Base-by-base conservation (phyloP, 768 basidiomycete species). In the Hericium coralloides region DNA sequence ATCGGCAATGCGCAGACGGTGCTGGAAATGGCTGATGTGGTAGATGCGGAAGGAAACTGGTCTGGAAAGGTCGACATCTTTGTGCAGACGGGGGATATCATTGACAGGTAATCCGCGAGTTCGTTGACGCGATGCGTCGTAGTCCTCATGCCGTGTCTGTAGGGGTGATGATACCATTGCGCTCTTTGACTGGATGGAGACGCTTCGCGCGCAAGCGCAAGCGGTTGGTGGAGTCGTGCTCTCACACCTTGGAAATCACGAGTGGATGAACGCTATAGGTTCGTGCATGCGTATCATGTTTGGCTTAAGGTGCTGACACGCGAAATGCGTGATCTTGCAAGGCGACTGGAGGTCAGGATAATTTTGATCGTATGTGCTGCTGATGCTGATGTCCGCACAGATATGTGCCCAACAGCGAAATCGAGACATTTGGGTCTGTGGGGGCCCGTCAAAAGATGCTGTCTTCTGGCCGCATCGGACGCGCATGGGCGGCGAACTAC, bases 71-170 rank as follows among this genome's bases (percentile, higher is more conserved):
- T 87, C 1, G 89, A 93, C 66, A 83, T 87, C 49, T 85, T 98
- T 57, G 93, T 97, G 17, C 95, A 98, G 74, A 97, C 94, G 0
- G 95, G 94, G 2, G 94, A 98, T 70, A 94, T 97, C 36, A 89
- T 98, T 55, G 94, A 97, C 71, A 75, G 94, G 92, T 88, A 59
- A 47, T 77, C 66, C 17, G 8, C 58, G 38, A 58, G 5, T 22
- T 52, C 49, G 22, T n/a, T 10, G 37, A n/a, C 22, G 3, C 48
- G 37, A 23, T 7, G 51, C n/a, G 23, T 7, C 49, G 17, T 18
- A 50, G 41, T 10, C 54, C 26, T 36, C n/a, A 41, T 52, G 39
- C 12, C 4, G 39, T 15, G 38, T 64, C 31, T 65, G 26, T 58
- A 91, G 93, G 62, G 94, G 94, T 0, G 87, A 89, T 49, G 94